Base-by-base conservation (phyloP, 2,329 filamentous ascomycete genomes). In the Penicillium sp. region DNA sequence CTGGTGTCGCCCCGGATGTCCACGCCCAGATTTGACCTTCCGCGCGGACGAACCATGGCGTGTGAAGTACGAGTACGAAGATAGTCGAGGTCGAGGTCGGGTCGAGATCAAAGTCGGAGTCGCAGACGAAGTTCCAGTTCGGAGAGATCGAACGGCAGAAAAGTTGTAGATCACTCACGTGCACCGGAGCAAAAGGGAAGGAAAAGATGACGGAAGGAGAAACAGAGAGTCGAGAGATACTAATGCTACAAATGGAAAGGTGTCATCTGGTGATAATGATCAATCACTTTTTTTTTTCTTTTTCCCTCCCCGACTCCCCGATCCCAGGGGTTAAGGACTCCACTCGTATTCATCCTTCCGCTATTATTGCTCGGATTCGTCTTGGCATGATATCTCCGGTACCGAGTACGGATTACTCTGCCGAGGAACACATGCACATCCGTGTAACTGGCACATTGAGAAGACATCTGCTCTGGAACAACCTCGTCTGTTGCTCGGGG, bases 1-100 rank as follows among this genome's bases (percentile, higher is more conserved):
- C 67, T 67, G 31, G 72, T 75, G 52, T 74, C 72, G 35, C 72
- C 72, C 47, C 69, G 67, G 51, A 74, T 73, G 49, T 74, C 72
- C 49, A 63, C 72, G 44, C 72, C 72, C 45, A 75, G 62, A 51
- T 69, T 73, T 22, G 72, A 73, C 46, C 64, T 67, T 55, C 70
- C 64, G 51, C 70, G 66, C 41, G 67, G 62, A 49, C 71, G 69
- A 53, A 61, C 59, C 70, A 72, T 72, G 48, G 26, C 38, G 49
- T 44, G 40, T 24, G 34, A 11, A 23, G 18, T 20, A 20, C 18
- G 11, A 14, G 23, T 47, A 39, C 16, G 42, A 34, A 16, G 18
- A 16, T 18, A 22, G 22, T 37, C 26, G 31, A 28, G 27, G 35
- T 28, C 20, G 27, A 34, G 23, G 22, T 40, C 20, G 26, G n/a